Percentiles rank a stretch among this genome's conserved stretches.
These are phyloP conservation scores for Cercospora sp. DNA, from an alignment of 2,329 filamentous ascomycete genomes.

Conservation along the genomic window DNA sequence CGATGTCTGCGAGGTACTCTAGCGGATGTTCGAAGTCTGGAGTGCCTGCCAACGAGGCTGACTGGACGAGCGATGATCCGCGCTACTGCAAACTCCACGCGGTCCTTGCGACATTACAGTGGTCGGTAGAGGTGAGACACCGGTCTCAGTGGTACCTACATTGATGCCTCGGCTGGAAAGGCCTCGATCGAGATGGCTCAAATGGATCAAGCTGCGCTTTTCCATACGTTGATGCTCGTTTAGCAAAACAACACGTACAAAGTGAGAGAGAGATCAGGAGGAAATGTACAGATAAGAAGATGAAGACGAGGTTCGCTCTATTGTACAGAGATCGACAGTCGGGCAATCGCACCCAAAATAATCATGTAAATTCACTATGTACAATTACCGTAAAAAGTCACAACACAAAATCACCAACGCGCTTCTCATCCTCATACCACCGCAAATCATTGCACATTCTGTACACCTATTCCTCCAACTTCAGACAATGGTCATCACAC, in stretches of 20 bases:
- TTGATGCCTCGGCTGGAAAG: background rate
- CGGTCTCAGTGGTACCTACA: background rate
- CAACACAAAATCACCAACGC: no score
- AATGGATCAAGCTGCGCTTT: background rate
- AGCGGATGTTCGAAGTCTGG: slow-evolving; percentile 12
- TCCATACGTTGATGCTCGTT: background rate
- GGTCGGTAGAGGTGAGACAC: background rate
- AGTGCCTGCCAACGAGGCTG: slow-evolving; percentile 2
- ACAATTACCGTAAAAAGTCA: background rate
- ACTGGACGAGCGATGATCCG: slow-evolving; percentile 8
- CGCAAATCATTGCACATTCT: no score
- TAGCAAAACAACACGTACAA: background rate
- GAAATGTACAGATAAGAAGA: background rate
- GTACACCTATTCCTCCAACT: no score
- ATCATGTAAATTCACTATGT: background rate
- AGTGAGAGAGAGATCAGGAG: background rate
- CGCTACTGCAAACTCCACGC: slow-evolving; percentile 8
- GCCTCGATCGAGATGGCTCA: background rate
- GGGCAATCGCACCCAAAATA: background rate
- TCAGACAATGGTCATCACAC: no score
- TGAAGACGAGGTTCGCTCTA: background rate
- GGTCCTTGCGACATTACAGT: background rate
- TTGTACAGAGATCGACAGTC: background rate
- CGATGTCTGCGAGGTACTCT: background rate
- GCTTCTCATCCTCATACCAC: no score